Conservation (phyloP, 352 stramenopile genomes). For the Phytopythium litorale region DNA sequence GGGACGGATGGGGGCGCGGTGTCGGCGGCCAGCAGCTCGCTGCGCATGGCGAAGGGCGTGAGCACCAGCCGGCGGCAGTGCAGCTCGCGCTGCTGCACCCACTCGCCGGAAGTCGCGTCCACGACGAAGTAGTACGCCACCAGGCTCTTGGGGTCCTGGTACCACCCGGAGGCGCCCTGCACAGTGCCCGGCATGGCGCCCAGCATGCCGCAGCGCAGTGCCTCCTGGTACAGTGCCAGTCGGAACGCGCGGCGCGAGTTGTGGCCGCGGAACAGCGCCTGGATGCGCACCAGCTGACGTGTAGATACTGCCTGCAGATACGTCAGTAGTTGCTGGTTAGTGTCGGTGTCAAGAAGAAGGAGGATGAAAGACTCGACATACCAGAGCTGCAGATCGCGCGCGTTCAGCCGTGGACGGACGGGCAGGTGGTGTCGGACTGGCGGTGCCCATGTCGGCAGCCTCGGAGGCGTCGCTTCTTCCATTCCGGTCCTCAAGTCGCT, state of each 20-base stretch:
- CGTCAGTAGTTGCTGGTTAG: background rate
- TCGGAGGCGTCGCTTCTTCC: background rate
- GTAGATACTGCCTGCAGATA: background rate
- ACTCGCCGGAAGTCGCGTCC: slow-evolving; percentile 43
- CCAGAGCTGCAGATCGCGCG: background rate
- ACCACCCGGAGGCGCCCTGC: slow-evolving; percentile 66
- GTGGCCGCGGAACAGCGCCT: slow-evolving; percentile 55
- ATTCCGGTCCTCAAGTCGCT: background rate
- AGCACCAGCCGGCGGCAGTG: slow-evolving; percentile 57
- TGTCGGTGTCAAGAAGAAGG: too few species aligned
- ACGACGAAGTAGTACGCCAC: slow-evolving; percentile 79
- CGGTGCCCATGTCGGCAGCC: background rate
- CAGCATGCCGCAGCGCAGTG: slow-evolving; percentile 54
- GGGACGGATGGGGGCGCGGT: slow-evolving; percentile 13
- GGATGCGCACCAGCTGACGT: slow-evolving; percentile 28
- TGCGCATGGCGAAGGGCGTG: slow-evolving; percentile 59
- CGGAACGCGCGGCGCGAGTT: slow-evolving; percentile 46
- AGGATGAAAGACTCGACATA: background rate
- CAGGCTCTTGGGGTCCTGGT: slow-evolving; percentile 69
- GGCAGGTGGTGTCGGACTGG: background rate
- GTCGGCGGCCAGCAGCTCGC: slow-evolving; percentile 30
- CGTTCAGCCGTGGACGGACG: background rate
- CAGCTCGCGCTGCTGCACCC: slow-evolving; percentile 56
- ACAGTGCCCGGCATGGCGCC: slow-evolving; percentile 66
- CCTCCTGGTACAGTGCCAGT: slow-evolving; percentile 60